phyloP scores from a whole-genome alignment of 1,139 yeast genomes.

The Hemisphaericaspora lyxosophila region DNA sequence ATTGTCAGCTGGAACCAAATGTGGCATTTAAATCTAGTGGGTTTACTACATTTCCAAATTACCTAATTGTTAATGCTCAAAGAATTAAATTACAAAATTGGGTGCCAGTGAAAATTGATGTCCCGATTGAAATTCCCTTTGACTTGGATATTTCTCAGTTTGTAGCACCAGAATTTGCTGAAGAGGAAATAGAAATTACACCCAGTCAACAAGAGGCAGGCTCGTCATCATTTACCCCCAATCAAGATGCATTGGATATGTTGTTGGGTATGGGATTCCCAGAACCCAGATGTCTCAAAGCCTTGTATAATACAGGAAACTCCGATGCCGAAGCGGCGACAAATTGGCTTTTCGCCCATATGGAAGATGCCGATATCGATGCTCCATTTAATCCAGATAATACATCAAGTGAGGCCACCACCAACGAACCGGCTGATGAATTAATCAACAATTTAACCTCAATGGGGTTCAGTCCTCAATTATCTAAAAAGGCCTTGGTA shows the following conservation, averaged over 20 bases:
- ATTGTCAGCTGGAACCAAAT: conserved; percentile 46
- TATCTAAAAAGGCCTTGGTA: conserved; percentile 69
- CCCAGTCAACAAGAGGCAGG: conserved; percentile 20
- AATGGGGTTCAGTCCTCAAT: conserved; percentile 74
- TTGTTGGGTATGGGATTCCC: conserved; percentile 89
- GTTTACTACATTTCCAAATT: conserved; percentile 66
- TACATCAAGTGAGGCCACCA: conserved; percentile 9
- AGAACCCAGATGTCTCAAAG: conserved; percentile 61
- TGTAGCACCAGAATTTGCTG: conserved; percentile 30
- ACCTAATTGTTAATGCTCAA: conserved; percentile 71
- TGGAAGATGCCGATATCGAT: conserved; percentile 83
- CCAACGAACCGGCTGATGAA: conserved; percentile 31
- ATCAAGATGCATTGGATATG: conserved; percentile 52
- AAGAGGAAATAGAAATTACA: conserved; percentile 45
- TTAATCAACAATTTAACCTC: conserved; percentile 51
- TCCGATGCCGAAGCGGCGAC: conserved; percentile 70
- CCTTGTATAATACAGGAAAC: conserved; percentile 73
- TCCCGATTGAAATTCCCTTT: conserved; percentile 64
- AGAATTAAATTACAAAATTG: conserved; percentile 84
- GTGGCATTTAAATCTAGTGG: conserved; percentile 48
- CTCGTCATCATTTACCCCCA: conserved; percentile 44
- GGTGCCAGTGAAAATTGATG: conserved; percentile 83
- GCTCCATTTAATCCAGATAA: conserved; percentile 46
- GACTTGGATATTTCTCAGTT: conserved; percentile 33
- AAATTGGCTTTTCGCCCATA: conserved; percentile 87